Base-by-base conservation (phyloP, 116 monocot genomes). In the Posidonia oceanica region DNA sequence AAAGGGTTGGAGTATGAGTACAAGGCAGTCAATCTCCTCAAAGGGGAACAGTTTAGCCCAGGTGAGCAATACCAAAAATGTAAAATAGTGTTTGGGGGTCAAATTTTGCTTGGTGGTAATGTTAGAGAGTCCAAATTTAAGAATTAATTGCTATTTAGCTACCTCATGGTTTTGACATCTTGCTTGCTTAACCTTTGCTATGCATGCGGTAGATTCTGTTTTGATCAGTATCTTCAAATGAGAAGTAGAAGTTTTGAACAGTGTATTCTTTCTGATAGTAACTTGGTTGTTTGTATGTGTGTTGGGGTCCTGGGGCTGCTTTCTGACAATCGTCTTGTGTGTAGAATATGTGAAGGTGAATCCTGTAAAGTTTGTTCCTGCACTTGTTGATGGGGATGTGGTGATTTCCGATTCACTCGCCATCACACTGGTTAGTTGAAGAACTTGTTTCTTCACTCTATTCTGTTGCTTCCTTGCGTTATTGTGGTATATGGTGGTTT, bases 321-420 rank as follows among this genome's bases (percentile, higher is more conserved):
- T 65, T 5, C 11, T 41, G 11, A 12, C 41, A 40, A 10, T 65
- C 41, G n/a, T 16, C 36, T 38, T 22, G 29, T 13, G 36, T 82
- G 75, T 54, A 89, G 93, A 85, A 41, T 89, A 75, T 74, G 84
- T 58, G 79, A 81, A 83, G 81, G 57, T 93, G 75, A 93, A 93
- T 75, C 89, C 89, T 23, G 36, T 83, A 48, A 86, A 79, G 52
- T 86, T 52, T 75, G 93, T 93, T 20, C 93, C 89, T 4, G 89
- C 74, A 37, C 73, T 93, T 74, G 83, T 84, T 12, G 89, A 89
- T 72, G 89, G 79, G 3, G 85, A 85, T 79, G 18, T 68, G 53
- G 73, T 77, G 57, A 48, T 93, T 70, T 73, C 74, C 2, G 93
- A 89, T 67, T 89, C 89, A 14, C 85, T 87, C 76, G 93, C 87